These are phyloP conservation scores for Candida qinlingensis DNA, from an alignment of 805 yeast genomes.

Conservation along the genomic window DNA sequence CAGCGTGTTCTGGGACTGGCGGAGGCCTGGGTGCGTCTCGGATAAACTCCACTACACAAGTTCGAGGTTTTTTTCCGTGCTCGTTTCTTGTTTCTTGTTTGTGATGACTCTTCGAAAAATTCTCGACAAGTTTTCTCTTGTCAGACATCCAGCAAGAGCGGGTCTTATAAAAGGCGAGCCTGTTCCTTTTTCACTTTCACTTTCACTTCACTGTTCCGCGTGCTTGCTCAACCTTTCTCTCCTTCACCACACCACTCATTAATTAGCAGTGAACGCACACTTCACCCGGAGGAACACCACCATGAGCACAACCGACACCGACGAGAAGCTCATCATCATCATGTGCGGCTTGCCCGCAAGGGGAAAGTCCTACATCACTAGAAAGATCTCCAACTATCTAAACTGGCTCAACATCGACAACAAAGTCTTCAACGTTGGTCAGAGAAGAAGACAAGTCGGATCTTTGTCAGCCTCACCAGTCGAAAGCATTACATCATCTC, in stretches of 20 bases:
- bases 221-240: no score
- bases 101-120: neutral
- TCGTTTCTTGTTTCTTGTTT: neutral
- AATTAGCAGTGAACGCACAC: no score
- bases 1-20: neutral
- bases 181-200: no score
- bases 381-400: slow-evolving; percentile 54
- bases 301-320: neutral
- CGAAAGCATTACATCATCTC: slow-evolving; percentile 3
- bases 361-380: slow-evolving; percentile 67
- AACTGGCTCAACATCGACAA: slow-evolving; percentile 64
- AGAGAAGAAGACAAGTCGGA: slow-evolving; percentile 42
- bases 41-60: neutral
- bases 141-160: neutral
- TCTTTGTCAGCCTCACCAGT: neutral
- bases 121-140: neutral
- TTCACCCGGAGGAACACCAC: no score
- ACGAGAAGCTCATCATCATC: slow-evolving; percentile 49
- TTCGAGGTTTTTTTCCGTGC: neutral
- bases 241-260: no score
- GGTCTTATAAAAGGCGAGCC: neutral
- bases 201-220: no score
- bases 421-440: slow-evolving; percentile 64
- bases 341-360: slow-evolving; percentile 75
- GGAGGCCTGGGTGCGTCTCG: neutral